Percentiles rank a stretch among this genome's conserved stretches.
Conservation (phyloP, 148 eudicot genomes). For the Chenopodium formosanum region DNA sequence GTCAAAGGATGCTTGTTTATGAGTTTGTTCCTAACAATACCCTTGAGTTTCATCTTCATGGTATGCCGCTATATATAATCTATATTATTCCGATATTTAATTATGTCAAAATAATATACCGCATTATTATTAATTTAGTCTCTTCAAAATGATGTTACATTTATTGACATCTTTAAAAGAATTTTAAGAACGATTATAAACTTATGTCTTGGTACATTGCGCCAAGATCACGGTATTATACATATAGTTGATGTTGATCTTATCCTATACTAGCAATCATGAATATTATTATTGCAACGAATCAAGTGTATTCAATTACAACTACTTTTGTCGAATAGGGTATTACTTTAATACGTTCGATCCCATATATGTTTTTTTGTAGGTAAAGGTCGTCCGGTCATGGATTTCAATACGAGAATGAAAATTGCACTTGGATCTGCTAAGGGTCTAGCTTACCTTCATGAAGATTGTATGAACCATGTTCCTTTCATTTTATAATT, state of each 20-base stretch:
- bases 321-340: background rate
- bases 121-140: too few species aligned
- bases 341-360: background rate
- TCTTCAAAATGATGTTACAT: too few species aligned
- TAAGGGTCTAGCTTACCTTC: conserved; percentile 66
- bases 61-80: conserved; percentile 25
- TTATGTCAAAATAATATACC: too few species aligned
- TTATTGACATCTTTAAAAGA: too few species aligned
- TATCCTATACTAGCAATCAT: too few species aligned
- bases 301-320: too few species aligned
- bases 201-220: too few species aligned
- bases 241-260: too few species aligned
- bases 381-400: conserved; percentile 46
- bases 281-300: too few species aligned
- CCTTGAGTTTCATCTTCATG: conserved; percentile 77
- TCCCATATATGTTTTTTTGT: background rate
- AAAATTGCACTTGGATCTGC: conserved; percentile 66
- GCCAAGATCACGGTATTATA: too few species aligned
- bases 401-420: conserved; percentile 49
- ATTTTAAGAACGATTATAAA: too few species aligned
- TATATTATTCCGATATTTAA: too few species aligned
- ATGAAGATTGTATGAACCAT: conserved; percentile 55
- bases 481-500: background rate
- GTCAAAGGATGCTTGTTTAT: conserved; percentile 76
- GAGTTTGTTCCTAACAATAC: conserved; percentile 62